Base-by-base conservation (phyloP, 139 green algal genomes). In the Chlorella sp. region DNA sequence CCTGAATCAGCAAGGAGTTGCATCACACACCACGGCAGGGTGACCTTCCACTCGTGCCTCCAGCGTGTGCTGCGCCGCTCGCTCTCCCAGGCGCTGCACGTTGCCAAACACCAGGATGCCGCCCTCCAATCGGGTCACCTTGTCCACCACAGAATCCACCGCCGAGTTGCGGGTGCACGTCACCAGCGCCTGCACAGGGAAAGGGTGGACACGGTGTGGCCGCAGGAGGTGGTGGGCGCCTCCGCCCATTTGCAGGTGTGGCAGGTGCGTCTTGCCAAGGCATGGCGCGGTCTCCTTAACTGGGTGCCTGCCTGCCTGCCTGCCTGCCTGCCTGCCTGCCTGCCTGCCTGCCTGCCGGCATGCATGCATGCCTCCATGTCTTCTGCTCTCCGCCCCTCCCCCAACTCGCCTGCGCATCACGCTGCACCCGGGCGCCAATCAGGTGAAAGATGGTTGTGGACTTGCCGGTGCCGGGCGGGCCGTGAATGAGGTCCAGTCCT, bases 151-250 rank as follows among this genome's bases (percentile, higher is more conserved):
- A 6, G 75, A n/a, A 19, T 81, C 75, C 0, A 81, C 75, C 2
- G 75, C 75, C 34, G 69, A 51, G 51, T 81, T 81, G 51, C 75
- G 75, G 17, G 51, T 70, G 75, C 75, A 81, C 1, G 75, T 81
- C 26, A 81, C 75, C 34, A 81, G 51, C 34, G 70, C 75, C 75
- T 81, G 75, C 51, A 0, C 3, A 43, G 65, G 65, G 65, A 11
- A 5, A 40, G 40, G 54, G 54, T 62, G 54, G 54, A 62, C 16
- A 62, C 16, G 54, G 60, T 6, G 20, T 19, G 60, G 17, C 20
- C 19, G 60, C 6, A 32, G 60, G 20, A 11, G 17, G 60, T 32
- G 60, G 17, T 32, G 60, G n/a, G 60, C 6, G 11, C 20, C 17
- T 32, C 6, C 60, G 22, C 20, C 28, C 22, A 38, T 28, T 34